Evolutionary conservation across 805 yeast species (phyloP).

Genomic region (Lachancea fermentati): DNA sequence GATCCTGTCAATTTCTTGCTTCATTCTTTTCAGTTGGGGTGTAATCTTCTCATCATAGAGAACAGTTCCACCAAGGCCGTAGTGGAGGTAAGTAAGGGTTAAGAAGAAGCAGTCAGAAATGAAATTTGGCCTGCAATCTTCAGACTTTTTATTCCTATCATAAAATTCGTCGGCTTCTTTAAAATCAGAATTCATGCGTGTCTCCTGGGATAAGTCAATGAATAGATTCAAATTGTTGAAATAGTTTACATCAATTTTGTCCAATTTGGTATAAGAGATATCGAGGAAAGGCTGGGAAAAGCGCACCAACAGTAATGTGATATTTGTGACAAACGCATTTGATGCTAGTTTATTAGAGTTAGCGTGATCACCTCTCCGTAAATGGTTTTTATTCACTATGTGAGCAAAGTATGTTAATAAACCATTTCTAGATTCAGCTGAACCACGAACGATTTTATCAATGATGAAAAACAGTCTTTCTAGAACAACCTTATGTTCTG

Average conservation of each 20-base stretch:
- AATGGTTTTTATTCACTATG: conserved; percentile 75
- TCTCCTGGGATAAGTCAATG: conserved; percentile 70
- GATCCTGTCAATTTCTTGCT: conserved; percentile 36
- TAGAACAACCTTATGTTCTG: conserved; percentile 53
- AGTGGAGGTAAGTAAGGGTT: conserved; percentile 73
- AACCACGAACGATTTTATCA: conserved; percentile 72
- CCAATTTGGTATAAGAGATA: conserved; percentile 57
- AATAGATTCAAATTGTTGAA: conserved; percentile 47
- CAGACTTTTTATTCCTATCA: conserved; percentile 35
- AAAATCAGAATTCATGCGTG: conserved; percentile 72
- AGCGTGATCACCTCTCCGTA: conserved; percentile 82
- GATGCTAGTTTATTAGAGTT: conserved; percentile 60
- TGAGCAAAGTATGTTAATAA: conserved; percentile 65
- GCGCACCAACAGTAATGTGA: conserved; percentile 58
- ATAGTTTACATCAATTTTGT: conserved; percentile 70
- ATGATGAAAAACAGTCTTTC: conserved; percentile 64
- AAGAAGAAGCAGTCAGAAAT: conserved; percentile 88
- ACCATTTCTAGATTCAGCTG: conserved; percentile 55
- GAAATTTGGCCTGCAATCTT: conserved; percentile 51
- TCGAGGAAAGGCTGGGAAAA: conserved; percentile 84
- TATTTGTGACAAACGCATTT: conserved; percentile 78
- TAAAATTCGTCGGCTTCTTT: conserved; percentile 61
- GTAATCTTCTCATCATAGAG: conserved; percentile 51
- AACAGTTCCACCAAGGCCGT: conserved; percentile 79
- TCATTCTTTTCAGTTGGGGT: conserved; percentile 44